Percentiles rank a stretch among this genome's conserved stretches.
phyloP scores from a whole-genome alignment of 345 rosid species.

The Noccaea bulbosa region DNA sequence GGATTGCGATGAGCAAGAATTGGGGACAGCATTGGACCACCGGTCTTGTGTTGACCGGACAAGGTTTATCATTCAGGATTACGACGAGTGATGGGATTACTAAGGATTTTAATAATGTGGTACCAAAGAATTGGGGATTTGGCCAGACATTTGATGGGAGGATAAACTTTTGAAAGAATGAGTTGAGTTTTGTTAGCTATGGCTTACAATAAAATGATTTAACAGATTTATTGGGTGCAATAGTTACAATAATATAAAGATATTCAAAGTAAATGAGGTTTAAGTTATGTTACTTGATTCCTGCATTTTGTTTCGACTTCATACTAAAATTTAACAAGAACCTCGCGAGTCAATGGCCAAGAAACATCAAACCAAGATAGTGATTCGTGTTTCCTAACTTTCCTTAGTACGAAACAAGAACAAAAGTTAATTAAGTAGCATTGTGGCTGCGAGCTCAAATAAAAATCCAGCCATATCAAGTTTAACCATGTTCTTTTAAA shows the following conservation, averaged over 20 bases:
- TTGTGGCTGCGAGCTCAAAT: no score
- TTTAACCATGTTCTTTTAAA: no score
- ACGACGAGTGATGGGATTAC: slow-evolving; percentile 44
- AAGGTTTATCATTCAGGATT: slow-evolving; percentile 46
- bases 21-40: slow-evolving; percentile 57
- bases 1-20: slow-evolving; percentile 46
- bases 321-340: no score
- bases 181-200: slow-evolving; percentile 8
- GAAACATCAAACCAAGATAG: no score
- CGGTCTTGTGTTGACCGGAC: slow-evolving; percentile 32
- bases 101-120: slow-evolving; percentile 36
- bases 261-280: no score
- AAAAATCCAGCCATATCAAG: no score
- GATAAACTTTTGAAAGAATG: slow-evolving; percentile 23
- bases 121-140: slow-evolving; percentile 41
- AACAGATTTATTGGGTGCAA: background rate
- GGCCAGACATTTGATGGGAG: slow-evolving; percentile 25
- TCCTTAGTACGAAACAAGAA: no score
- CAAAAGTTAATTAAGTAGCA: no score
- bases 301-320: no score
- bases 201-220: background rate
- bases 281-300: no score
- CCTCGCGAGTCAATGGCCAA: no score
- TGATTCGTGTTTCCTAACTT: no score
- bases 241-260: background rate